These are phyloP conservation scores for Neofusicoccum ribis DNA, from an alignment of 2,329 filamentous ascomycete genomes.

Conservation along the genomic window DNA sequence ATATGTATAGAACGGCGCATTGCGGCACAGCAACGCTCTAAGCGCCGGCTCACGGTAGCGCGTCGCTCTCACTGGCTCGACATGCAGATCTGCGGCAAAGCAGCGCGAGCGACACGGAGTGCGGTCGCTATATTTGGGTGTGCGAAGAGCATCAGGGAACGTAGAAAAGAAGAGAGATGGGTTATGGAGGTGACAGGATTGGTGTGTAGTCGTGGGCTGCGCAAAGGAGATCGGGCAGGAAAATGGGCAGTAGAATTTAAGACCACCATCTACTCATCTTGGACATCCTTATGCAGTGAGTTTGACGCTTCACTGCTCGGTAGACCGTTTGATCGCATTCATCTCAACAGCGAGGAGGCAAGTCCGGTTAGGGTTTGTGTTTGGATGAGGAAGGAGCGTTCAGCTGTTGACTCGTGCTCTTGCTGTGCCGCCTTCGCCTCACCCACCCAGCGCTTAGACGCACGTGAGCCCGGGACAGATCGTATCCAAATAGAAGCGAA, in stretches of 20 bases:
- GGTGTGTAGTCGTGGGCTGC: no score
- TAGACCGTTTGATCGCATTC: no score
- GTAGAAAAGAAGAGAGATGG: not conserved
- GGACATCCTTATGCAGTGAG: no score
- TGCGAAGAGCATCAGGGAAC: not conserved
- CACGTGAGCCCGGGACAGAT: no score
- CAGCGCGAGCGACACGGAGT: not conserved
- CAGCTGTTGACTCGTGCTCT: not conserved
- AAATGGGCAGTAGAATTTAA: no score
- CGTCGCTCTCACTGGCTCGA: not conserved
- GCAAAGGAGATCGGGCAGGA: no score
- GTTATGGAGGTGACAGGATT: no score
- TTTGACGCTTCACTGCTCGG: no score
- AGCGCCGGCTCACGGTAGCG: not conserved
- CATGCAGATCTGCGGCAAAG: not conserved
- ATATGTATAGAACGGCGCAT: not conserved
- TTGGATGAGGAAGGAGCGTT: not conserved
- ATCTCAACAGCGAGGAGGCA: not conserved
- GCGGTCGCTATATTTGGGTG: not conserved
- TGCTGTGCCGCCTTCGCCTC: no score
- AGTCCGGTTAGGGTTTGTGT: not conserved
- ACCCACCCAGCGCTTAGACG: no score
- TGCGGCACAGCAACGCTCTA: not conserved
- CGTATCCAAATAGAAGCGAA: no score
- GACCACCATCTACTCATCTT: no score